Percentiles rank a stretch among this genome's conserved stretches.
Evolutionary conservation across 176 grass and related monocot species (phyloP).

Genomic region (Carex myosuroides): DNA sequence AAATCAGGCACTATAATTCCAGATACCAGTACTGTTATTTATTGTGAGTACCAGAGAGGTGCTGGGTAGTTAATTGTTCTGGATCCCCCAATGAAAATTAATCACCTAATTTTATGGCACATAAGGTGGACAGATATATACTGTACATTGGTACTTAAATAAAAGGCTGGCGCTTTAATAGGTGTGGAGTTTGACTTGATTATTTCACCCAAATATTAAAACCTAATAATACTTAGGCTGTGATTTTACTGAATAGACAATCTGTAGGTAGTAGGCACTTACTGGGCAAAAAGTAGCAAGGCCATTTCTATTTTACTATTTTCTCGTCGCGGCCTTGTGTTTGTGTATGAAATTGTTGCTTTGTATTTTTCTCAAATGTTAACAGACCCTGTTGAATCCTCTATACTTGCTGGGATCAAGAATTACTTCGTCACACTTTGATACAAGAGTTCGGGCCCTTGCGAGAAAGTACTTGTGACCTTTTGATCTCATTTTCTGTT

Average conservation of each 20-base stretch:
- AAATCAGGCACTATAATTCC: background rate
- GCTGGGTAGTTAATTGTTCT: background rate
- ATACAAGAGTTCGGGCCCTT: slow-evolving; percentile 66
- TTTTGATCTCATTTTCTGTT: background rate
- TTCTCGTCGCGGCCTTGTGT: background rate
- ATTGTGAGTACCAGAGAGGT: background rate
- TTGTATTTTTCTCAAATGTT: background rate
- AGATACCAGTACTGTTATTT: background rate
- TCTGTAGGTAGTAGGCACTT: background rate
- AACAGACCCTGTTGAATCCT: slow-evolving; percentile 60
- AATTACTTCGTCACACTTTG: slow-evolving; percentile 71
- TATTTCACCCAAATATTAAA: background rate
- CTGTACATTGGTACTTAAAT: background rate
- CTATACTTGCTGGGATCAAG: slow-evolving; percentile 63
- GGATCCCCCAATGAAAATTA: background rate
- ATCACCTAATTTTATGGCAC: background rate
- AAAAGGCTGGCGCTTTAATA: background rate
- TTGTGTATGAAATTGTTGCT: background rate
- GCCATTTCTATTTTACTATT: background rate
- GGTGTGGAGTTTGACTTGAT: background rate
- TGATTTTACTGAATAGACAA: background rate
- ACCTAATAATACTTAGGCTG: background rate
- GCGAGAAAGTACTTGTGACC: slow-evolving; percentile 73
- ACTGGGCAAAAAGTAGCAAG: background rate
- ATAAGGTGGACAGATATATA: background rate